A percentile compares a stretch with the other conserved stretches of the same genome.
Evolutionary conservation across 768 basidiomycete genomes (phyloP).

Genomic region (Termitomyces sp.): DNA sequence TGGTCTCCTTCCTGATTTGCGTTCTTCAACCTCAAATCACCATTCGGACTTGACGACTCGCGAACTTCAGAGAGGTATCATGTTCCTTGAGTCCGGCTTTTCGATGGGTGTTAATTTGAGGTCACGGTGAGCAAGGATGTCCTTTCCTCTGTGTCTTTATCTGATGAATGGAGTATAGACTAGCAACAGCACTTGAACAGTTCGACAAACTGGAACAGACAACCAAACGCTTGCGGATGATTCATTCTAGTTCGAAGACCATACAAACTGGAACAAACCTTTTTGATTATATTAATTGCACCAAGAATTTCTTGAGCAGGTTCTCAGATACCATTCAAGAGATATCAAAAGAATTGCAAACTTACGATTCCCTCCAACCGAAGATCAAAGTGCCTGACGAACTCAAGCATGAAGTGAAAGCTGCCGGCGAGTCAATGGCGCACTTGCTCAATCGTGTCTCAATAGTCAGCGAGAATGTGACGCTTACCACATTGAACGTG

Average conservation of each 20-base stretch:
- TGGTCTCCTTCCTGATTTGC: constrained; percentile 63
- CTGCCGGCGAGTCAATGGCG: constrained; percentile 23
- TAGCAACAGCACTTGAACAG: constrained; percentile 25
- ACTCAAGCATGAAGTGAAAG: constrained; percentile 28
- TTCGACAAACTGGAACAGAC: constrained; percentile 25
- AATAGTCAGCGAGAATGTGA: constrained; percentile 20
- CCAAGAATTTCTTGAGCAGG: constrained; percentile 30
- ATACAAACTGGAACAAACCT: constrained; percentile 11
- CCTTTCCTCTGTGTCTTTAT: not conserved
- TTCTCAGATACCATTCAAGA: constrained; percentile 37
- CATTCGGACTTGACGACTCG: constrained; percentile 83
- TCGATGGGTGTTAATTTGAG: constrained; percentile 62
- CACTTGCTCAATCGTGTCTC: constrained; percentile 25
- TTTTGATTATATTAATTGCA: constrained; percentile 17
- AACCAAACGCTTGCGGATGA: constrained; percentile 25
- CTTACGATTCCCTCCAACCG: constrained; percentile 33
- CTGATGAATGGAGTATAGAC: constrained; percentile 21
- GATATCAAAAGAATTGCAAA: constrained; percentile 30
- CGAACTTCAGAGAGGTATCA: constrained; percentile 78
- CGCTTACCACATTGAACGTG: constrained; percentile 27
- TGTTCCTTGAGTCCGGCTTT: constrained; percentile 78
- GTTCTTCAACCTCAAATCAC: constrained; percentile 62
- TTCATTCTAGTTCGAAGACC: constrained; percentile 18
- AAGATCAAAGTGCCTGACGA: constrained; percentile 19
- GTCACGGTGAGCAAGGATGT: constrained; percentile 51